phyloP scores from a whole-genome alignment of 805 yeast genomes.

The Candida argentea region DNA sequence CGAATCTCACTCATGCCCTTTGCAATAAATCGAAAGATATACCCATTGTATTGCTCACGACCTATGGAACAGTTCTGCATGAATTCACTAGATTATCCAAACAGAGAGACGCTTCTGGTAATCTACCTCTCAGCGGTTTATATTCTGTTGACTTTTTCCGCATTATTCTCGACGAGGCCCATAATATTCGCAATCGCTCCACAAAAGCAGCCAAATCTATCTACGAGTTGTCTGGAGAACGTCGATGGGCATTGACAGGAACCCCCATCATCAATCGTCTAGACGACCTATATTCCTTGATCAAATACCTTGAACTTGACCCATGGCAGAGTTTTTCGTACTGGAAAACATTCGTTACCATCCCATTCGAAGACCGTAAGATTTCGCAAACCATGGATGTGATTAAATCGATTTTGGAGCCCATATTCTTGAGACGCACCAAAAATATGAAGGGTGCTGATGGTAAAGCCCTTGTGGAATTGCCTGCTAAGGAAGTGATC shows the following conservation, averaged over 20 bases:
- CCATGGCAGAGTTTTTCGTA: slow-evolving; percentile 84
- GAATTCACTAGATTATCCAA: slow-evolving; percentile 50
- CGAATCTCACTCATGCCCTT: slow-evolving; percentile 38
- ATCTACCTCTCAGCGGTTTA: slow-evolving; percentile 39
- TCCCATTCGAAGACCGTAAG: slow-evolving; percentile 70
- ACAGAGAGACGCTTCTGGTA: slow-evolving; percentile 15
- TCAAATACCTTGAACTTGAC: slow-evolving; percentile 65
- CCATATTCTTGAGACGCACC: slow-evolving; percentile 74
- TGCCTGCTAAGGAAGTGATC: slow-evolving; percentile 68
- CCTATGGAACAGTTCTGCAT: slow-evolving; percentile 77
- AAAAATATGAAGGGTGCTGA: slow-evolving; percentile 68
- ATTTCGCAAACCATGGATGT: slow-evolving; percentile 67
- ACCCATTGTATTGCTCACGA: slow-evolving; percentile 68
- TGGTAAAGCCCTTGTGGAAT: slow-evolving; percentile 63
- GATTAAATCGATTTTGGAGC: slow-evolving; percentile 78
- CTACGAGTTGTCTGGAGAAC: slow-evolving; percentile 47
- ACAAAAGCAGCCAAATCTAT: slow-evolving; percentile 76
- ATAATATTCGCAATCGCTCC: slow-evolving; percentile 68
- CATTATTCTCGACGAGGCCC: slow-evolving; percentile 83
- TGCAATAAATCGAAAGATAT: slow-evolving; percentile 31
- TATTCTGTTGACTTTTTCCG: slow-evolving; percentile 68
- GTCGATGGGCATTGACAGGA: slow-evolving; percentile 85
- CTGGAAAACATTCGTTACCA: slow-evolving; percentile 80
- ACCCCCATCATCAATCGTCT: slow-evolving; percentile 85
- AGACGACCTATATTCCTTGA: slow-evolving; percentile 75